Conservation (phyloP, 176 grass and related monocot species). For the Phoenix dactylifera region DNA sequence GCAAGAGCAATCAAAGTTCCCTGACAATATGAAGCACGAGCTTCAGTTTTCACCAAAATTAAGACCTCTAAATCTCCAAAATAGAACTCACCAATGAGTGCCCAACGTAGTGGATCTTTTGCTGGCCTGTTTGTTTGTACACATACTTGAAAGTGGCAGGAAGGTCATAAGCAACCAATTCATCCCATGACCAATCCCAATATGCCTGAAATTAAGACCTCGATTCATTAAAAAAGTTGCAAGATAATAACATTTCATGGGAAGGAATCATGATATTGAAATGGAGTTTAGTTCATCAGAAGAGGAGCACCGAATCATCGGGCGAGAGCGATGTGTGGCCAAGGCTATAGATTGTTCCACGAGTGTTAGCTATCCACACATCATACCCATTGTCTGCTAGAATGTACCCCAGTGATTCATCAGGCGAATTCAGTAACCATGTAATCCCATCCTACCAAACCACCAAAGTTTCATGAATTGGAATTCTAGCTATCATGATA, state of each 20-base stretch:
- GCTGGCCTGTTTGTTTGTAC: conserved; percentile 17
- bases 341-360: conserved; percentile 41
- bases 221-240: too few relatives aligned
- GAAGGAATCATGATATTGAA: not conserved
- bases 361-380: conserved; percentile 51
- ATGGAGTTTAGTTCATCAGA: not conserved
- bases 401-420: conserved; percentile 45
- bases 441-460: conserved; percentile 36
- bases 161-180: conserved; percentile 37
- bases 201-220: conserved; percentile 18
- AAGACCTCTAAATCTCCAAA: not conserved
- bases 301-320: not conserved
- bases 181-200: conserved; percentile 64
- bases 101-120: conserved; percentile 39
- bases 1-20: conserved; percentile 43
- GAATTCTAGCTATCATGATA: too few relatives aligned
- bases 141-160: conserved; percentile 30
- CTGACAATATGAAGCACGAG: not conserved
- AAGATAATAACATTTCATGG: too few relatives aligned
- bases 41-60: too few relatives aligned
- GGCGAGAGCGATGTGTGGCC: conserved; percentile 35
- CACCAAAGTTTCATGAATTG: too few relatives aligned
- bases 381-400: conserved; percentile 45
- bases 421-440: conserved; percentile 40
- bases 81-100: conserved; percentile 36